These are phyloP conservation scores for Claviceps capensis DNA, from an alignment of 2,329 filamentous ascomycete genomes.

Conservation along the genomic window DNA sequence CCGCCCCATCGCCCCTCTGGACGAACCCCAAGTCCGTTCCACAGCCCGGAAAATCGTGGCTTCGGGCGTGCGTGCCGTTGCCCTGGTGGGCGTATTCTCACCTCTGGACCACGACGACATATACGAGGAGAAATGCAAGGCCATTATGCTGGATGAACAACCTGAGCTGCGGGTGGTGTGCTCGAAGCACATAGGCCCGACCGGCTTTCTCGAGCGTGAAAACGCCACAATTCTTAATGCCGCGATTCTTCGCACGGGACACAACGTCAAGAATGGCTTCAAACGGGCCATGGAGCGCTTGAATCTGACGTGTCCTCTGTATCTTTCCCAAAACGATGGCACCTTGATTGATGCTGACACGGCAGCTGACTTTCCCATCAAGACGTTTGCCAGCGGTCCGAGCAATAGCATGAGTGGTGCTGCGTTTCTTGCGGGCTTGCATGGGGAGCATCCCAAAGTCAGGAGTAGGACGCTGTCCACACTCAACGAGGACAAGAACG, in stretches of 20 bases:
- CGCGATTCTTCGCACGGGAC: slow-evolving; percentile 33
- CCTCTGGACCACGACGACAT: slow-evolving; percentile 27
- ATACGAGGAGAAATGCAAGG: slow-evolving; percentile 26
- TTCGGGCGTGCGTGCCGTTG: slow-evolving; percentile 23
- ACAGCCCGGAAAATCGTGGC: slow-evolving; percentile 19
- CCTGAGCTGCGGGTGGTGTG: slow-evolving; percentile 26
- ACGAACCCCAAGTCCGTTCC: slow-evolving; percentile 23
- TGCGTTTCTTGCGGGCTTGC: slow-evolving; percentile 37
- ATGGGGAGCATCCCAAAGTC: slow-evolving; percentile 12
- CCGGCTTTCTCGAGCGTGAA: slow-evolving; percentile 32
- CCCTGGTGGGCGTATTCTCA: slow-evolving; percentile 31
- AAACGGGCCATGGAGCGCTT: slow-evolving; percentile 30
- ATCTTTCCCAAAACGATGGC: slow-evolving; percentile 40
- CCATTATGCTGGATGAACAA: slow-evolving; percentile 21
- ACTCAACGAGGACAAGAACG: background rate
- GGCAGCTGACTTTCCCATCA: slow-evolving; percentile 35
- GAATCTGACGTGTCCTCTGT: slow-evolving; percentile 27
- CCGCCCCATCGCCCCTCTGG: slow-evolving; percentile 25
- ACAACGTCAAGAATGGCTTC: slow-evolving; percentile 33
- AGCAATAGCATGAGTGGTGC: slow-evolving; percentile 41
- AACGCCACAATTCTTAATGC: slow-evolving; percentile 43
- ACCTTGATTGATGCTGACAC: slow-evolving; percentile 33
- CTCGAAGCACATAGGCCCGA: slow-evolving; percentile 29
- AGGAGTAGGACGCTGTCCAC: no score
- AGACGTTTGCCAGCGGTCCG: slow-evolving; percentile 39